Base-by-base conservation (phyloP, 192 early-diverging fungal genomes). In the Gaertneriomyces semiglobifer region DNA sequence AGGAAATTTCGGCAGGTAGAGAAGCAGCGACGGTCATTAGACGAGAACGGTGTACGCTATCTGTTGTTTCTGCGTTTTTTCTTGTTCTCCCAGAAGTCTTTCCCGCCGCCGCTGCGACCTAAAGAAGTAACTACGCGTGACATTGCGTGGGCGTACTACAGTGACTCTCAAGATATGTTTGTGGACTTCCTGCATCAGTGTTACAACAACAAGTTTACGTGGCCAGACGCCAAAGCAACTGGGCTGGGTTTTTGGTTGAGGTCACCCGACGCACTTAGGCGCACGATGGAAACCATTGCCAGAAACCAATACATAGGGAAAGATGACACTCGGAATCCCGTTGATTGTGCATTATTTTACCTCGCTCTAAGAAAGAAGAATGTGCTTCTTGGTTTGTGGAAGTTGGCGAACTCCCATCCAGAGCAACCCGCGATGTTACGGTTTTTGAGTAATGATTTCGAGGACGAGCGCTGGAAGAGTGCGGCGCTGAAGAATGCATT, bases 401-500 rank as follows among this genome's bases (percentile, higher is more conserved):
- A 90, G 54, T 85, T 90, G 0, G 89, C 93, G 3, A 79, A 80
- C 55, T 64, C 76, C 4, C 92, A 98, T 66, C 86, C 90, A 5
- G 95, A 99, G 61, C 90, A 93, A 69, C 76, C 72, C 48, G 85
- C 85, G 33, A 98, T 97, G 94, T 51, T 92, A n/a, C 82, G 84
- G 43, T 98, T 99, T 72, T 74, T 99, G 51, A 80, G 86, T 6
- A 91, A 98, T 77, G 92, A 98, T 75, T 99, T 99, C 82, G 80
- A 84, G 12, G 84, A 92, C 57, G 80, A 88, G 4, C 77, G 92
- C 46, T 99, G 97, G 97, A 87, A 84, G 65, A 93, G 87, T 12
- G 94, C 95, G 0, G 97, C 97, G 3, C 75, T 88, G n/a, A 99
- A 99, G 70, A 99, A 99, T 68, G 97, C 97, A 3, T 99, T 91